These are phyloP conservation scores for Candida sanyaensis DNA, from an alignment of 1,139 yeast genomes.

Conservation along the genomic window DNA sequence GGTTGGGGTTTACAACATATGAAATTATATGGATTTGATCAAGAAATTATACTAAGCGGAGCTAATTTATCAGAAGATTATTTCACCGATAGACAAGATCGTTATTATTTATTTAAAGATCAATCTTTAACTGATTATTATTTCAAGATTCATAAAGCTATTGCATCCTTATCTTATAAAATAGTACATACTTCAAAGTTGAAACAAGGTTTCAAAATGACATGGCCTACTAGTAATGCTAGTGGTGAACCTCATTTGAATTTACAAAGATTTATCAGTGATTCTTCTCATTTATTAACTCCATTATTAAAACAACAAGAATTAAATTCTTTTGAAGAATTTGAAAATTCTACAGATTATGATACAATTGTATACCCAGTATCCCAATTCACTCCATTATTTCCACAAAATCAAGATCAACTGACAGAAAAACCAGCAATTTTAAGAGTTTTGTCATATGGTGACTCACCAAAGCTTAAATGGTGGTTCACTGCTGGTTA, in stretches of 20 bases:
- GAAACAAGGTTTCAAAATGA: slow-evolving; percentile 53
- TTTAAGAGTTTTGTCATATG: slow-evolving; percentile 58
- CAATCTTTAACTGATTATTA: slow-evolving; percentile 68
- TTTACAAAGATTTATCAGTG: slow-evolving; percentile 55
- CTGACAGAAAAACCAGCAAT: slow-evolving; percentile 84
- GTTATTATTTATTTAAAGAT: slow-evolving; percentile 76
- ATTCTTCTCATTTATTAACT: slow-evolving; percentile 57
- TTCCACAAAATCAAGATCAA: slow-evolving; percentile 52
- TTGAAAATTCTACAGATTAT: slow-evolving; percentile 21
- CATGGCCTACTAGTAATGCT: slow-evolving; percentile 78
- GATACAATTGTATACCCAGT: slow-evolving; percentile 87
- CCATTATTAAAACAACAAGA: slow-evolving; percentile 55
- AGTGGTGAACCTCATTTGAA: slow-evolving; percentile 73
- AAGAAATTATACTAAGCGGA: slow-evolving; percentile 85
- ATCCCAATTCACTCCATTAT: slow-evolving; percentile 85
- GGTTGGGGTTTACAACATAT: slow-evolving; percentile 95
- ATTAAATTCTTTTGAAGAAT: slow-evolving; percentile 36
- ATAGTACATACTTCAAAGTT: slow-evolving; percentile 40
- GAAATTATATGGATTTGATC: slow-evolving; percentile 95
- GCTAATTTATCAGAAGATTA: slow-evolving; percentile 91
- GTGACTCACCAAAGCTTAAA: slow-evolving; percentile 54
- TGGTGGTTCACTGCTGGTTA: slow-evolving; percentile 98
- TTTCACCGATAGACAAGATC: slow-evolving; percentile 93
- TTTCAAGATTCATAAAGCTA: slow-evolving; percentile 63
- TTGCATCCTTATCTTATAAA: slow-evolving; percentile 70